phyloP scores from a whole-genome alignment of 352 stramenopile genomes.

The Plasmopara halstedii region DNA sequence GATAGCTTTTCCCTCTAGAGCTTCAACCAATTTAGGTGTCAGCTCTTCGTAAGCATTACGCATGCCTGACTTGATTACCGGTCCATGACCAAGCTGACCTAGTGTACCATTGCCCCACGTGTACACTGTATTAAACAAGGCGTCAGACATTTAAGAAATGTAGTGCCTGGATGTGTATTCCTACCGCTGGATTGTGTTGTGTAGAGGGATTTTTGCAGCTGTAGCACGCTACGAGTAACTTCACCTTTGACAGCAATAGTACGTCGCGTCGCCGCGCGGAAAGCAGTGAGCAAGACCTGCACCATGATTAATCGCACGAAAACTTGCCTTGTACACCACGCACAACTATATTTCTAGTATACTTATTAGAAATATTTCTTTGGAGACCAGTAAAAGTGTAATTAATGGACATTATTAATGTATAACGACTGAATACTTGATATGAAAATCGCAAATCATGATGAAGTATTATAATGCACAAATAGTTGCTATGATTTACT shows the following conservation, averaged over 20 bases:
- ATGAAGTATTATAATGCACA: too few species aligned
- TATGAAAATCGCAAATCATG: too few species aligned
- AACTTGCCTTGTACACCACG: neutral
- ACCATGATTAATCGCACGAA: too few species aligned
- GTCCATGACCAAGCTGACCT: constrained; percentile 74
- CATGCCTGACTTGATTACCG: constrained; percentile 80
- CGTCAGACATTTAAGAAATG: neutral
- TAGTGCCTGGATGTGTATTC: constrained; percentile 4
- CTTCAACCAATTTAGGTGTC: constrained; percentile 57
- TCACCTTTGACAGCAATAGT: constrained; percentile 8
- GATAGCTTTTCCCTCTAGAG: constrained; percentile 56
- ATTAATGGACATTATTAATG: neutral
- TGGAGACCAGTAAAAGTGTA: too few species aligned
- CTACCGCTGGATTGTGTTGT: constrained; percentile 61
- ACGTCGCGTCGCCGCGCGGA: constrained; percentile 24
- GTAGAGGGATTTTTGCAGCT: constrained; percentile 21
- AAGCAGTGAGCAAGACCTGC: constrained; percentile 34
- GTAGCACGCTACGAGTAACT: constrained; percentile 10
- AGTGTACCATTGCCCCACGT: constrained; percentile 82
- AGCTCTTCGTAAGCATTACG: constrained; percentile 82
- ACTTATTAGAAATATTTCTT: too few species aligned
- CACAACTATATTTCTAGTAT: too few species aligned
- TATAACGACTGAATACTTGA: neutral
- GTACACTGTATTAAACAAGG: constrained; percentile 33
- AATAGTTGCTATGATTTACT: too few species aligned